phyloP scores from a whole-genome alignment of 495 filamentous ascomycete genomes.

The Penicillium egyptiacum region DNA sequence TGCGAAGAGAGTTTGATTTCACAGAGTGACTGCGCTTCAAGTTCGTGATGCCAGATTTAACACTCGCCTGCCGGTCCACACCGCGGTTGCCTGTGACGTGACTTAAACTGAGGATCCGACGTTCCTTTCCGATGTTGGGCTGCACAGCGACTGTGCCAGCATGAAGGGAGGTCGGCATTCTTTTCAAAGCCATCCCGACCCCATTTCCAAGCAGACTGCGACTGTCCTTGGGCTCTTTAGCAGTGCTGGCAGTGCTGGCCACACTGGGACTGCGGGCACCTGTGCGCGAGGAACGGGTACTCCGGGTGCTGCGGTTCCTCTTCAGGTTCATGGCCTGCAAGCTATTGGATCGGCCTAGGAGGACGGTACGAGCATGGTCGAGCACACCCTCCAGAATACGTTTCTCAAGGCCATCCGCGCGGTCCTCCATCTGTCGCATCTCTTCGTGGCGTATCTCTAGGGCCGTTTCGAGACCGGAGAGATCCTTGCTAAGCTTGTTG shows the following conservation, averaged over 20 bases:
- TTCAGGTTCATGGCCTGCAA: conserved; percentile 66
- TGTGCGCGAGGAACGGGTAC: conserved; percentile 39
- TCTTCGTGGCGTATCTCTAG: conserved; percentile 86
- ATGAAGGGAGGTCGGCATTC: conserved; percentile 41
- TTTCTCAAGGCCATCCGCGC: conserved; percentile 83
- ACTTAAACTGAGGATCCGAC: conserved; percentile 84
- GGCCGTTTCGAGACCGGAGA: conserved; percentile 85
- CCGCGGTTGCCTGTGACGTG: conserved; percentile 81
- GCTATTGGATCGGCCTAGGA: conserved; percentile 59
- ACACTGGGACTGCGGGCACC: conserved; percentile 42
- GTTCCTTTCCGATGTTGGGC: conserved; percentile 50
- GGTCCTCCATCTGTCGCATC: conserved; percentile 80
- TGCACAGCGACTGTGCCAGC: conserved; percentile 49
- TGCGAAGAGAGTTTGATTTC: conserved; percentile 64
- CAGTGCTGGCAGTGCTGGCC: conserved; percentile 40
- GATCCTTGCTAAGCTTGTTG: conserved; percentile 72
- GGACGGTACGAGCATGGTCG: conserved; percentile 84
- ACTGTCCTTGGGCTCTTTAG: conserved; percentile 40
- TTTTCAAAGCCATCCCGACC: conserved; percentile 54
- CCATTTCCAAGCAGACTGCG: conserved; percentile 49
- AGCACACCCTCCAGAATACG: conserved; percentile 93
- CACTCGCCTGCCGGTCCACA: conserved; percentile 52
- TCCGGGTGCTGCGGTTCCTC: conserved; percentile 53
- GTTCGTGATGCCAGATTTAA: conserved; percentile 45
- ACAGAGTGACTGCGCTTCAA: conserved; percentile 72